Evolutionary conservation across 495 filamentous ascomycete species (phyloP).

Genomic region (Hapsidospora chrysogenum): DNA sequence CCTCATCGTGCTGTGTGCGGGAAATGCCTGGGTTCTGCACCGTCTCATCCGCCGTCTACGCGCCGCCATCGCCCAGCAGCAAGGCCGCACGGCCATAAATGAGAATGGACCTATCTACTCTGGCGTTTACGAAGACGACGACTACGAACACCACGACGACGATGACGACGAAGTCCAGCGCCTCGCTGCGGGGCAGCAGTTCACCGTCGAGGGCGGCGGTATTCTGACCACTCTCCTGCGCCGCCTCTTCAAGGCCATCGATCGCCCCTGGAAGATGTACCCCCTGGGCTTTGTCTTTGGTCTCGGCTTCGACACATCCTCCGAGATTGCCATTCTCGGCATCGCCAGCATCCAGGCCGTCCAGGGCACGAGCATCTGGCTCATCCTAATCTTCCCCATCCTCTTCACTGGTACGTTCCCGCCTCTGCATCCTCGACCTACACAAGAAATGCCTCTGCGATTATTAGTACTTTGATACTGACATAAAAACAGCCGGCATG

Average conservation of each 20-base stretch:
- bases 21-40: conserved; percentile 73
- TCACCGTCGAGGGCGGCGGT: conserved; percentile 63
- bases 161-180: conserved; percentile 10
- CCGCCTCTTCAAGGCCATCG: conserved; percentile 65
- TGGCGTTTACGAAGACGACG: conserved; percentile 5
- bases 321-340: conserved; percentile 81
- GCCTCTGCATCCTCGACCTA: background rate
- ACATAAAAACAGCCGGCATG: conserved; percentile 49
- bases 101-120: no score
- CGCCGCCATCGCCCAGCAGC: conserved; percentile 30
- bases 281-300: conserved; percentile 83
- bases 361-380: conserved; percentile 77
- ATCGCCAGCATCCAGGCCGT: conserved; percentile 76
- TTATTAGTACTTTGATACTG: conserved; percentile 1
- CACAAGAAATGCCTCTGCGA: background rate
- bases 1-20: conserved; percentile 62
- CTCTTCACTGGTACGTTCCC: conserved; percentile 60
- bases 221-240: conserved; percentile 56
- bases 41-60: conserved; percentile 53
- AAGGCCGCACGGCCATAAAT: conserved; percentile 6
- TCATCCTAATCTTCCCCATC: conserved; percentile 82
- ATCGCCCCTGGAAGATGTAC: conserved; percentile 96
- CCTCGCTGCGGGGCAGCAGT: conserved; percentile 36
- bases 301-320: conserved; percentile 89
- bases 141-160: conserved; percentile 5